Base-by-base conservation (phyloP, 2,329 filamentous ascomycete species). In the Fusarium albidum region DNA sequence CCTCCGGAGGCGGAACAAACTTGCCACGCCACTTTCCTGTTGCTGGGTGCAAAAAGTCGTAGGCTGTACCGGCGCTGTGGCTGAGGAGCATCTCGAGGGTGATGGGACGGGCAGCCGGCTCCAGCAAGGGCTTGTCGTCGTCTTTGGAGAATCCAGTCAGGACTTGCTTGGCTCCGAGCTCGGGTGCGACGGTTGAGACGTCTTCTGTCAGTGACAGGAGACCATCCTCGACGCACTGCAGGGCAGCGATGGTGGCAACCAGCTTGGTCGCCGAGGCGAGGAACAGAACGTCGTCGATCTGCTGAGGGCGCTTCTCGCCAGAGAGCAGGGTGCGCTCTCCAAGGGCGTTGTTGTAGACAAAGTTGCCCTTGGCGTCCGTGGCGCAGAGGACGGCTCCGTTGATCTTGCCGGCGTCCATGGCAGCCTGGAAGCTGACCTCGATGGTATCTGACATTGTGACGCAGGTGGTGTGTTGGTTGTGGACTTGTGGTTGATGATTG, bases 191-290 rank as follows among this genome's bases (percentile, higher is more conserved):
- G 0, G 60, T 31, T 0, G 73, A 71, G 0, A 85, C 60, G 46
- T 83, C 77, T 3, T 75, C 76, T 9, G 77, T 74, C 0, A 85
- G 70, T 2, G 64, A 65, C 1, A 85, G 61, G 0, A 79, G 66
- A 0, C 80, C 81, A 7, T 78, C 73, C 29, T 86, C 82, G 3
- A 85, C 80, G 38, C 79, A 77, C 51, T 84, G 80, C n/a, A 86
- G 63, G 1, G 76, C 76, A 3, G 82, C 78, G 44, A 86, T 76
- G 2, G 77, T 75, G 3, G 82, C 77, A 46, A 83, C 55, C 3
- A 86, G 67, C 53, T 79, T 79, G 21, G 70, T 75, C 3, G 68
- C 71, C 4, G 73, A 77, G 3, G 72, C 73, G 0, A 77, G 54
- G 39, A 55, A 75, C 8, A 76, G 42, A 5, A 76, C 64, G 31